Conservation (phyloP, 2,329 filamentous ascomycete genomes). For the Colletotrichum musae region DNA sequence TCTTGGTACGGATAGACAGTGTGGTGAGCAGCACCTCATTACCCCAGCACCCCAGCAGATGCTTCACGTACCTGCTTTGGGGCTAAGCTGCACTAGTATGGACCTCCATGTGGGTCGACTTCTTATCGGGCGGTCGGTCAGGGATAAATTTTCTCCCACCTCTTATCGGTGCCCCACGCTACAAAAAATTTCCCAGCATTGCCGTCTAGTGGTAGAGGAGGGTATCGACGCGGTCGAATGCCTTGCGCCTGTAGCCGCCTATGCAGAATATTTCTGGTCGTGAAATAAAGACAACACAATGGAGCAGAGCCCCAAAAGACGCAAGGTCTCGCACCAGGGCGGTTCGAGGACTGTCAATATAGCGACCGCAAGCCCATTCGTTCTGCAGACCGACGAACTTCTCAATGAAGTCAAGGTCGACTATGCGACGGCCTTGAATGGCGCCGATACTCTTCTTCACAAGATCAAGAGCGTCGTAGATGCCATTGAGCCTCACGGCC, state of each 20-base stretch:
- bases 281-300: constrained; percentile 48
- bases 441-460: constrained; percentile 65
- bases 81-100: too few species aligned
- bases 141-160: constrained; percentile 41
- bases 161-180: constrained; percentile 38
- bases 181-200: constrained; percentile 40
- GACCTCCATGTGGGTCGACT: too few species aligned
- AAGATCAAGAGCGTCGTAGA: constrained; percentile 69
- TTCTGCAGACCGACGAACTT: constrained; percentile 73
- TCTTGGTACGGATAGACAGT: too few species aligned
- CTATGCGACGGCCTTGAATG: constrained; percentile 63
- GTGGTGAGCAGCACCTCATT: too few species aligned
- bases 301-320: constrained; percentile 64
- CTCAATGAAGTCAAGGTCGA: constrained; percentile 68
- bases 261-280: too few species aligned
- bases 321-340: constrained; percentile 61
- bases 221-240: constrained; percentile 1
- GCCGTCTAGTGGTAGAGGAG: neutral
- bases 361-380: constrained; percentile 67
- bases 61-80: too few species aligned
- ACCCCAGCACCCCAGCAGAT: too few species aligned
- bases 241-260: neutral
- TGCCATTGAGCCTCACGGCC: constrained; percentile 62
- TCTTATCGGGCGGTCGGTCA: constrained; percentile 39
- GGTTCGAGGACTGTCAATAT: constrained; percentile 55